phyloP scores from a whole-genome alignment of 2,329 filamentous ascomycete genomes.

The Venturia oleaginea region DNA sequence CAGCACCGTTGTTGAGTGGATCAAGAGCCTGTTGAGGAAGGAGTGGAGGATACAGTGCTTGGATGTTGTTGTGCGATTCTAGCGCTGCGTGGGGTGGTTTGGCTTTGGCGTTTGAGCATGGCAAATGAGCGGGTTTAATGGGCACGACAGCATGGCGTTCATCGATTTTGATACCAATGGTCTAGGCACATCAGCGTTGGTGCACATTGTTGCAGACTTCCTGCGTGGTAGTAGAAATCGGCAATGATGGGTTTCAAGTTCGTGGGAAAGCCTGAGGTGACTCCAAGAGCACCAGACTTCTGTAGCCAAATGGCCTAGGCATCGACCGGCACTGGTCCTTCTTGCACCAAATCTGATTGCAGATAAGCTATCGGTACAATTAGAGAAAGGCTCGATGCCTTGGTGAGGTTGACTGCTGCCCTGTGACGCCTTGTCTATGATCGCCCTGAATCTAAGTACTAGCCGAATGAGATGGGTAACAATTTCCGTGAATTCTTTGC shows the following conservation, averaged over 20 bases:
- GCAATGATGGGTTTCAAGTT: background rate
- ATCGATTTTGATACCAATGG: background rate
- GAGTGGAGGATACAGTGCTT: constrained; percentile 91
- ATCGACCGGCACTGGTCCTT: too few relatives aligned
- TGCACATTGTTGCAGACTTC: background rate
- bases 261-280: too few relatives aligned
- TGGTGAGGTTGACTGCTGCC: background rate
- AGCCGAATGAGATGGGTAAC: background rate
- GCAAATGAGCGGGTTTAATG: background rate
- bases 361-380: background rate
- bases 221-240: background rate
- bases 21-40: constrained; percentile 67
- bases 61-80: constrained; percentile 76
- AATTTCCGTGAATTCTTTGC: background rate
- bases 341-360: background rate
- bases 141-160: background rate
- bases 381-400: background rate
- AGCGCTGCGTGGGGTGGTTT: background rate
- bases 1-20: constrained; percentile 54
- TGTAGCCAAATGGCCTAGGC: too few relatives aligned
- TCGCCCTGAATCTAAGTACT: background rate
- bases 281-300: too few relatives aligned
- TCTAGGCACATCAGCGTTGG: background rate
- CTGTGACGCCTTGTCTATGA: background rate
- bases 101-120: background rate